phyloP scores from a whole-genome alignment of 371 early-diverging fungal species.

The Mortierella sp. region DNA sequence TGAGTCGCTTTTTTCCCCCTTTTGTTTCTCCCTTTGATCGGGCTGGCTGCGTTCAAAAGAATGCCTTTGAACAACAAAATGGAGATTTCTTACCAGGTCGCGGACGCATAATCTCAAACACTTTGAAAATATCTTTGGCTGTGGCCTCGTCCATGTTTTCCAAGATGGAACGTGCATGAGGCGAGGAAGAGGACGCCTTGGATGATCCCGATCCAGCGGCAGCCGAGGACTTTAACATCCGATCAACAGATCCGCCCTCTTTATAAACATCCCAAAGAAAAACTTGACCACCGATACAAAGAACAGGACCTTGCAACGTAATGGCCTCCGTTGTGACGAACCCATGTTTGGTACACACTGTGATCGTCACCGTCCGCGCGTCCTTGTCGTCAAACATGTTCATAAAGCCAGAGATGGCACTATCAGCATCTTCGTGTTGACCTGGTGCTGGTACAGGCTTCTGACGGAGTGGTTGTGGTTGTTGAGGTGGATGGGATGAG shows the following conservation, averaged over 20 bases:
- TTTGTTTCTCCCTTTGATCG: too few relatives aligned
- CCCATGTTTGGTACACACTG: conserved; percentile 49
- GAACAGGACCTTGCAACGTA: conserved; percentile 45
- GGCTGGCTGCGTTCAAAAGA: too few relatives aligned
- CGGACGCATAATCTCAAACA: conserved; percentile 52
- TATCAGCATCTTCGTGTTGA: conserved; percentile 40
- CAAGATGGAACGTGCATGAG: conserved; percentile 29
- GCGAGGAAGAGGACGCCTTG: background rate
- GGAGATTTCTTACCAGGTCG: conserved; percentile 37
- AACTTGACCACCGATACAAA: conserved; percentile 52
- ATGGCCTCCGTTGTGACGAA: conserved; percentile 53
- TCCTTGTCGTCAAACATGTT: conserved; percentile 50
- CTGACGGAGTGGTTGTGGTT: conserved; percentile 34
- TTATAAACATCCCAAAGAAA: conserved; percentile 50
- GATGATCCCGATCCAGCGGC: conserved; percentile 5
- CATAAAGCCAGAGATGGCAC: conserved; percentile 53
- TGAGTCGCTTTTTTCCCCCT: background rate
- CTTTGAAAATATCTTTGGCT: conserved; percentile 48
- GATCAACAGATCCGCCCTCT: conserved; percentile 30
- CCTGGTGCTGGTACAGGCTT: conserved; percentile 39
- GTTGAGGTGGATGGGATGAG: conserved; percentile 8
- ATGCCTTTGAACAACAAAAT: background rate
- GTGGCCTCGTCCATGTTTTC: conserved; percentile 48
- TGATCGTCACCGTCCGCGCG: conserved; percentile 40
- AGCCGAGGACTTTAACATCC: conserved; percentile 4